These are phyloP conservation scores for Fusarium vanettenii DNA, from an alignment of 2,329 filamentous ascomycete genomes.

Conservation along the genomic window DNA sequence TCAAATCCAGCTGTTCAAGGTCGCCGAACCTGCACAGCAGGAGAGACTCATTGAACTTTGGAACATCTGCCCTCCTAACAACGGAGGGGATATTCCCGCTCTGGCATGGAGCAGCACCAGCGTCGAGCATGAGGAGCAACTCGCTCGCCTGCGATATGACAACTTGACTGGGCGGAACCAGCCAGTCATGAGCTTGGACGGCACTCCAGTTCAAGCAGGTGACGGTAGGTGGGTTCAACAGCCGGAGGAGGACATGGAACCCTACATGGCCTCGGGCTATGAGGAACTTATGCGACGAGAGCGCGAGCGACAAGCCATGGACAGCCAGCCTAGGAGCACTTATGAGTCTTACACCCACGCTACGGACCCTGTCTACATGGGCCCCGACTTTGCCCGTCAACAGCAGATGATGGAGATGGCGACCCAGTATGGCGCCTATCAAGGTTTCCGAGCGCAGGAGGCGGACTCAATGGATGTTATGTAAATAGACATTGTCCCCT, in stretches of 20 bases:
- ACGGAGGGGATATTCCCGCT: conserved; percentile 63
- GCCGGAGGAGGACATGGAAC: conserved; percentile 68
- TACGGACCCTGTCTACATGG: conserved; percentile 76
- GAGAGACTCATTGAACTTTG: conserved; percentile 84
- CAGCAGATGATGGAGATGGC: conserved; percentile 71
- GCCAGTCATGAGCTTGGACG: conserved; percentile 64
- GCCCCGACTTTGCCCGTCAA: conserved; percentile 58
- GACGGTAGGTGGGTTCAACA: conserved; percentile 64
- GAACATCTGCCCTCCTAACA: conserved; percentile 80
- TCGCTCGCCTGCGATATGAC: conserved; percentile 71
- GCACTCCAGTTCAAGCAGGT: conserved; percentile 61
- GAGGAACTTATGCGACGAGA: conserved; percentile 75
- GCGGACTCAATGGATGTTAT: conserved; percentile 62
- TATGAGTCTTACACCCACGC: conserved; percentile 66
- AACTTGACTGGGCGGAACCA: conserved; percentile 55
- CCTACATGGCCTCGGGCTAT: conserved; percentile 88
- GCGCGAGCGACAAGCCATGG: conserved; percentile 59
- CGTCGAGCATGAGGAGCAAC: conserved; percentile 67
- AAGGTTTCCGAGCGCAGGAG: conserved; percentile 59
- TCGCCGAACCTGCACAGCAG: conserved; percentile 78
- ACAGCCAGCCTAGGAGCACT: conserved; percentile 52
- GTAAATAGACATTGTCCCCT: conserved; percentile 42
- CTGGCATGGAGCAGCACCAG: conserved; percentile 65
- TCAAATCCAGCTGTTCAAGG: conserved; percentile 82
- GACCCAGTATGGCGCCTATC: conserved; percentile 74